Conservation (phyloP, 305 asterid species). For the Plantago coronopus region DNA sequence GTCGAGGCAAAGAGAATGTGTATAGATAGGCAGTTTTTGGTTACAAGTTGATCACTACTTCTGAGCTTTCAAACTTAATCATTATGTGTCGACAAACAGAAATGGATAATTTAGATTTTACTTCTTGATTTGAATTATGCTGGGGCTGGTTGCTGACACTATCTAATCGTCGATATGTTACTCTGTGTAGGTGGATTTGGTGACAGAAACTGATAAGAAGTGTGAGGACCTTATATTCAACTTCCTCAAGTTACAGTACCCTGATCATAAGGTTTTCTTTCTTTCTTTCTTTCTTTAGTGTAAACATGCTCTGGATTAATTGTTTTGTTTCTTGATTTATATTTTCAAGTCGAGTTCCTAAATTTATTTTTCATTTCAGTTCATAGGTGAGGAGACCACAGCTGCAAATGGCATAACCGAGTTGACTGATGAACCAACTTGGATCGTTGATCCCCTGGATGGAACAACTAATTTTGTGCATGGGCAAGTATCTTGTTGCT, state of each 20-base stretch:
- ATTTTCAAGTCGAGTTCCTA: too few species aligned
- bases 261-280: conserved; percentile 66
- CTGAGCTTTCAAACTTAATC: too few species aligned
- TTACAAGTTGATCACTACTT: too few species aligned
- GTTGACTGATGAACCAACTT: conserved; percentile 89
- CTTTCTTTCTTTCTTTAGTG: conserved; percentile 4
- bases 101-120: too few species aligned
- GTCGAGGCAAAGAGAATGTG: too few species aligned
- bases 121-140: too few species aligned
- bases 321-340: too few species aligned
- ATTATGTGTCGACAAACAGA: too few species aligned
- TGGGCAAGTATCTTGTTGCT: conserved; percentile 45
- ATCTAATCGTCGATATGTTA: too few species aligned
- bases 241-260: conserved; percentile 56
- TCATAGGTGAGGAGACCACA: conserved; percentile 97
- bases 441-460: conserved; percentile 97
- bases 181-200: conserved; percentile 79
- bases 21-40: too few species aligned
- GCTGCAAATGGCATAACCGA: conserved; percentile 73
- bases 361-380: conserved; percentile 28
- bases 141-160: too few species aligned
- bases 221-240: conserved; percentile 82
- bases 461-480: conserved; percentile 98
- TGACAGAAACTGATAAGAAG: conserved; percentile 89
- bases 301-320: not conserved